A percentile compares a stretch with the other conserved stretches of the same genome.
Evolutionary conservation across 495 filamentous ascomycete genomes (phyloP).

Genomic region (Astrocystis sublimbata): DNA sequence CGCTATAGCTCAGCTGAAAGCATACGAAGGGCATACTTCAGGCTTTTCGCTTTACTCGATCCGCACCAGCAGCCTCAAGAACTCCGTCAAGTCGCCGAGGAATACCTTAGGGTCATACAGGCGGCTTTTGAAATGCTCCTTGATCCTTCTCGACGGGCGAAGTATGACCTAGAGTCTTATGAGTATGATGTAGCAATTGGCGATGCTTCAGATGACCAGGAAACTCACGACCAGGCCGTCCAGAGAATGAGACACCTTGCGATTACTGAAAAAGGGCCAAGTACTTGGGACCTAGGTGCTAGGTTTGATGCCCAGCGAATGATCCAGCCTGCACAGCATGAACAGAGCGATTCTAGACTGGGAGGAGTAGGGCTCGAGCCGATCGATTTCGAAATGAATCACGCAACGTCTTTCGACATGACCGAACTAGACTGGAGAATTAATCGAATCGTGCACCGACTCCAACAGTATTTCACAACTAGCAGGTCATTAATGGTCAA

Average conservation of each 20-base stretch:
- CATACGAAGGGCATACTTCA: background rate
- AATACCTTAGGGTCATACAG: background rate
- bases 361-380: background rate
- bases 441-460: background rate
- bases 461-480: background rate
- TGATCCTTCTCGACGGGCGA: background rate
- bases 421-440: background rate
- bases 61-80: background rate
- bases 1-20: background rate
- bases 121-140: background rate
- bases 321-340: background rate
- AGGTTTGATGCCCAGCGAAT: background rate
- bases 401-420: background rate
- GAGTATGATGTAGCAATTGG: background rate
- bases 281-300: background rate
- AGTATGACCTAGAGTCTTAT: background rate
- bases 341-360: background rate
- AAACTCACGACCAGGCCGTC: background rate
- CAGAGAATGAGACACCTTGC: background rate
- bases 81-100: background rate
- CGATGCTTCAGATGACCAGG: background rate
- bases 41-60: background rate
- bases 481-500: background rate
- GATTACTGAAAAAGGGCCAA: background rate
- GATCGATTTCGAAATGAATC: background rate